Conservation (phyloP, 139 green algal species). For the Coelastrella sp. region DNA sequence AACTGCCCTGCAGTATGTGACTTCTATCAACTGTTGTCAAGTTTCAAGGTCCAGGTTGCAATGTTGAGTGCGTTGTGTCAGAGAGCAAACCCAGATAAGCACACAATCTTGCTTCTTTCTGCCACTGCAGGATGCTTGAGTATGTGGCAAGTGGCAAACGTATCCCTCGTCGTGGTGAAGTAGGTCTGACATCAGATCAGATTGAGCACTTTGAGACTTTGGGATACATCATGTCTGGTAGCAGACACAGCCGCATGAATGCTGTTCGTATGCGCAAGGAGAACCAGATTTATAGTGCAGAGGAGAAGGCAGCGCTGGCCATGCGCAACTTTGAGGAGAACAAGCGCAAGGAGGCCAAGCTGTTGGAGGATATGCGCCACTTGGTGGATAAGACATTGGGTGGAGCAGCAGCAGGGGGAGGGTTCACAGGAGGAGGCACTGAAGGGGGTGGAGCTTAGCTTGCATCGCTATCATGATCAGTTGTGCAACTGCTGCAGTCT, state of each 20-base stretch:
- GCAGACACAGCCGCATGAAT: conserved; percentile 96
- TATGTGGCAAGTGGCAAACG: conserved; percentile 94
- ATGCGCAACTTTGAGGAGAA: conserved; percentile 99
- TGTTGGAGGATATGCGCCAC: conserved; percentile 88
- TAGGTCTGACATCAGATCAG: conserved; percentile 89
- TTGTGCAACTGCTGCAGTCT: no score
- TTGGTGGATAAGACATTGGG: conserved; percentile 82
- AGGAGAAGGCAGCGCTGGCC: conserved; percentile 97
- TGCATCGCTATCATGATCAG: no score
- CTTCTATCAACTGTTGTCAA: no score
- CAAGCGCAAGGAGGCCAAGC: conserved; percentile 91
- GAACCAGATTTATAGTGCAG: conserved; percentile 97
- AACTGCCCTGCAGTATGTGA: no score
- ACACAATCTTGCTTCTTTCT: background rate
- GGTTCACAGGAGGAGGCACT: background rate
- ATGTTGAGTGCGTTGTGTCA: background rate
- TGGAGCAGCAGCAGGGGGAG: conserved; percentile 28
- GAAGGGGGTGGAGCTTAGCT: background rate
- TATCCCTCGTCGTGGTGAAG: conserved; percentile 96
- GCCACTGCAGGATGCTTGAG: conserved; percentile 84
- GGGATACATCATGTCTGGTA: conserved; percentile 98
- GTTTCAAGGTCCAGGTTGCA: background rate
- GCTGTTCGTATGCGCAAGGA: conserved; percentile 96
- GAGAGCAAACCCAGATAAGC: background rate
- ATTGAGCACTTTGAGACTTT: conserved; percentile 93